These are phyloP conservation scores for Schwanniomyces polymorphus DNA, from an alignment of 805 yeast genomes.

Conservation along the genomic window DNA sequence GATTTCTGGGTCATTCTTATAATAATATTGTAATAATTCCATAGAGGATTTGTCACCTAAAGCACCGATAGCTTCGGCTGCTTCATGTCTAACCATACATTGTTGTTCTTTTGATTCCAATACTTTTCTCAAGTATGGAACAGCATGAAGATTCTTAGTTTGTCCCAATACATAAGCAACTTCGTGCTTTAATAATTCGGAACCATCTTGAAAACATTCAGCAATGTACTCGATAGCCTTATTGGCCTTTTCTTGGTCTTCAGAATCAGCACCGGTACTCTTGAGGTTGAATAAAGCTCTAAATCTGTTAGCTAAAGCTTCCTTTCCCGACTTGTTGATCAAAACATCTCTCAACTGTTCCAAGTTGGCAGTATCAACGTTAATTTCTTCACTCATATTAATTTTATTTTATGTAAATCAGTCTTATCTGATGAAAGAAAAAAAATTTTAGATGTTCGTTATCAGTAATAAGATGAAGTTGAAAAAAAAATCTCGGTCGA, in stretches of 20 bases:
- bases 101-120: slow-evolving; percentile 69
- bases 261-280: slow-evolving; percentile 76
- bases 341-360: slow-evolving; percentile 75
- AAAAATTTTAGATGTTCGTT: background rate
- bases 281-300: slow-evolving; percentile 92
- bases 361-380: slow-evolving; percentile 44
- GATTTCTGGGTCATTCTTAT: slow-evolving; percentile 70
- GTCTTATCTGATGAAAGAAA: background rate
- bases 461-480: background rate
- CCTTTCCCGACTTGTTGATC: slow-evolving; percentile 63
- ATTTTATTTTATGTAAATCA: background rate
- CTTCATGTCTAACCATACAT: slow-evolving; percentile 98
- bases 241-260: slow-evolving; percentile 52
- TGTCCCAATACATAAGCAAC: slow-evolving; percentile 97
- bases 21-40: slow-evolving; percentile 61
- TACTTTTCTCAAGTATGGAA: slow-evolving; percentile 72
- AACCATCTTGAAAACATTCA: slow-evolving; percentile 74
- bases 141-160: slow-evolving; percentile 79
- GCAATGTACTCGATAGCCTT: slow-evolving; percentile 80
- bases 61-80: slow-evolving; percentile 98
- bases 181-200: slow-evolving; percentile 94
- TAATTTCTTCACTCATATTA: slow-evolving; percentile 31
- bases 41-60: slow-evolving; percentile 79
- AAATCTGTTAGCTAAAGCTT: slow-evolving; percentile 81
- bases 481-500: background rate